Percentiles rank a stretch among this genome's conserved stretches.
phyloP scores from a whole-genome alignment of 495 filamentous ascomycete genomes.

The Penicillium cinerascens region DNA sequence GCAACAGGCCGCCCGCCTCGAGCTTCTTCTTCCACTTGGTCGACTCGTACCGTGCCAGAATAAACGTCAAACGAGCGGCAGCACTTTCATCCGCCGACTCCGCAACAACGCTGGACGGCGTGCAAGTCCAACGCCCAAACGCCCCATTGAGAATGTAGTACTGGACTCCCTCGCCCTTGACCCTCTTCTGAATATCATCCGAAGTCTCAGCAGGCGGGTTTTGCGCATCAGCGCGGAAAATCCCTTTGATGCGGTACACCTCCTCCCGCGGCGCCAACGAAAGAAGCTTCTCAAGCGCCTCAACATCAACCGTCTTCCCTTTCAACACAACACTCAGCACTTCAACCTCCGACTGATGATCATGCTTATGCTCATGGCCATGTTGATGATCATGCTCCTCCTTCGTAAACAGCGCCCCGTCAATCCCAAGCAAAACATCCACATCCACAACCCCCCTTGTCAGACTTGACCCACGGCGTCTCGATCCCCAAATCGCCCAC shows the following conservation, averaged over 20 bases:
- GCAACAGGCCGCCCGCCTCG: slow-evolving; percentile 57
- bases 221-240: slow-evolving; percentile 56
- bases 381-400: slow-evolving; percentile 29
- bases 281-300: slow-evolving; percentile 64
- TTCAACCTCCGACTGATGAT: slow-evolving; percentile 83
- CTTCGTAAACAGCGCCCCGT: slow-evolving; percentile 68
- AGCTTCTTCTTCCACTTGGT: slow-evolving; percentile 86
- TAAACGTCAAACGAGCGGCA: slow-evolving; percentile 73
- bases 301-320: slow-evolving; percentile 53
- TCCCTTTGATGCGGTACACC: slow-evolving; percentile 91
- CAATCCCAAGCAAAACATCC: slow-evolving; percentile 80
- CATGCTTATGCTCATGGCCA: slow-evolving; percentile 21
- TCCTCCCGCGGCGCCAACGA: slow-evolving; percentile 77
- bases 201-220: slow-evolving; percentile 57
- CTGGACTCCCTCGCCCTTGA: slow-evolving; percentile 6
- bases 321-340: slow-evolving; percentile 74
- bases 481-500: slow-evolving; percentile 84
- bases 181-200: slow-evolving; percentile 28
- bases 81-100: slow-evolving; percentile 40
- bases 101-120: slow-evolving; percentile 49
- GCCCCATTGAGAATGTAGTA: slow-evolving; percentile 94
- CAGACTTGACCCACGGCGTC: slow-evolving; percentile 74
- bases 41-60: slow-evolving; percentile 80
- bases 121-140: slow-evolving; percentile 92
- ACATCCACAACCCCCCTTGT: slow-evolving; percentile 70